A percentile compares a stretch with the other conserved stretches of the same genome.
Evolutionary conservation across 305 asterid genomes (phyloP).

Genomic region (Fraxinus velutina): DNA sequence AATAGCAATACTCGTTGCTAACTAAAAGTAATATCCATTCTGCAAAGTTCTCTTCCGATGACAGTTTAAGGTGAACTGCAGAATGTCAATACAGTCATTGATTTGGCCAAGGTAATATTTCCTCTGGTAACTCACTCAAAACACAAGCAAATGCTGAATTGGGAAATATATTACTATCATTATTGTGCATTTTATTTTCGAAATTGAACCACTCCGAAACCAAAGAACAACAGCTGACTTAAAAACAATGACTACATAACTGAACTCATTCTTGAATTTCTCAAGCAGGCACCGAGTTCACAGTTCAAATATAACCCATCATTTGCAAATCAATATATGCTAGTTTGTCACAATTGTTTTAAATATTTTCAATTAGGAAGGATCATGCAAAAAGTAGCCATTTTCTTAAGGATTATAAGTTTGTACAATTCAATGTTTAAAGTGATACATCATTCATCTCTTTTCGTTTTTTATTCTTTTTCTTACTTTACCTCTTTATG

Average conservation of each 20-base stretch:
- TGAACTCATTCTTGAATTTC: not conserved
- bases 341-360: not conserved
- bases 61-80: not conserved
- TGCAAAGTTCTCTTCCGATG: not conserved
- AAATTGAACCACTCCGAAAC: not conserved
- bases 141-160: not conserved
- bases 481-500: conserved; percentile 60
- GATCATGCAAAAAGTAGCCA: not conserved
- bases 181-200: not conserved
- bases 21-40: not conserved
- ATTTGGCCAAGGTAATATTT: not conserved
- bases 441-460: not conserved
- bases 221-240: not conserved
- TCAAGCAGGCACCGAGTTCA: not conserved
- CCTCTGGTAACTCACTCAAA: not conserved
- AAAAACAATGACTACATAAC: not conserved
- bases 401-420: not conserved
- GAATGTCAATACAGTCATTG: not conserved
- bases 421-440: not conserved
- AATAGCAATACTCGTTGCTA: not conserved
- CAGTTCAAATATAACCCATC: not conserved
- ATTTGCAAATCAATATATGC: not conserved
- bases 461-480: not conserved
- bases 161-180: not conserved
- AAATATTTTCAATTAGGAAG: not conserved